A percentile compares a stretch with the other conserved stretches of the same genome.
Conservation (phyloP, 441 rosid genomes). For the Pelargonium citronellum region DNA sequence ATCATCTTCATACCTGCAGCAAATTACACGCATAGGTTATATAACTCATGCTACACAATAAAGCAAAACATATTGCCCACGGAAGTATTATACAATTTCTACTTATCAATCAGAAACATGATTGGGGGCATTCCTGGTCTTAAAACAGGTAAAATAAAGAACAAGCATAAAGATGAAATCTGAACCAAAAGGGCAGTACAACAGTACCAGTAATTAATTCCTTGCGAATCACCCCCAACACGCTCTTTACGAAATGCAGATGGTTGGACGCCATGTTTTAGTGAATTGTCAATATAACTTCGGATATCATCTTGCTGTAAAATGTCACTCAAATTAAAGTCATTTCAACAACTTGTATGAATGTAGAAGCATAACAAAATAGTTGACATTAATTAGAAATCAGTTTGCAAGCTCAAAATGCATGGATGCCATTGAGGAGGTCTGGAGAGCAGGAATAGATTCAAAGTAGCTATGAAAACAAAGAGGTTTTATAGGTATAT, state of each 20-base stretch:
- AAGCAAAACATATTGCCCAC: conserved; percentile 5
- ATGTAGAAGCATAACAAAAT: neutral
- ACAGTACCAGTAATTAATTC: conserved; percentile 80
- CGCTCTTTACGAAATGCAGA: conserved; percentile 88
- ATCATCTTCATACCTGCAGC: conserved; percentile 89
- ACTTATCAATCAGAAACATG: neutral
- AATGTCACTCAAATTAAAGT: conserved; percentile 23
- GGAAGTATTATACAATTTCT: conserved; percentile 4
- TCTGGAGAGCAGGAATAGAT: neutral
- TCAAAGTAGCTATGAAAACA: neutral
- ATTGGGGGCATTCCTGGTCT: neutral
- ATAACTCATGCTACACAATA: conserved; percentile 15
- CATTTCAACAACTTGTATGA: conserved; percentile 11
- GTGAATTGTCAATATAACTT: conserved; percentile 75
- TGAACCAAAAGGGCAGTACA: conserved; percentile 15
- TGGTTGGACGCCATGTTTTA: conserved; percentile 79
- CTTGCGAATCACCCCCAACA: conserved; percentile 90
- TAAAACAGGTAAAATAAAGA: neutral
- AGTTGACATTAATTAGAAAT: neutral
- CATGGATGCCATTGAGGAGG: neutral
- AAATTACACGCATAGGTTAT: conserved; percentile 29
- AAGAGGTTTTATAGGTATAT: neutral
- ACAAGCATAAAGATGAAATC: conserved; percentile 7
- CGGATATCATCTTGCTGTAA: conserved; percentile 95
- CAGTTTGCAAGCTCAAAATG: neutral